These are phyloP conservation scores for Aspergillus amoenus DNA, from an alignment of 2,329 filamentous ascomycete genomes.

Conservation along the genomic window DNA sequence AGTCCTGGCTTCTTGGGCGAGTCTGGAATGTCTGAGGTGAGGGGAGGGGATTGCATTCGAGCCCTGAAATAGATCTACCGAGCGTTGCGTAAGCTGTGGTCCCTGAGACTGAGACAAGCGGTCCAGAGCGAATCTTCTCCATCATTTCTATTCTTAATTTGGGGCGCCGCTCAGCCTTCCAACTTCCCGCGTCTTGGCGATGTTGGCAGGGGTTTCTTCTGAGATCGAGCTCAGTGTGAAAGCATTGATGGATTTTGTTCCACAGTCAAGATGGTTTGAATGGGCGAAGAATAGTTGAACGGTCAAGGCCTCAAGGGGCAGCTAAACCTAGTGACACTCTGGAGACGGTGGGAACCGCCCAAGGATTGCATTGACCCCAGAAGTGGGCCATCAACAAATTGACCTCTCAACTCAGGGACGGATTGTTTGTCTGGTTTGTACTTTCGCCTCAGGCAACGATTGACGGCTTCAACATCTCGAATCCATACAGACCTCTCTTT, in stretches of 20 bases:
- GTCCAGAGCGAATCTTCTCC: constrained; percentile 1
- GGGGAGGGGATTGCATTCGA: constrained; percentile 1
- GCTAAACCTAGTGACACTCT: no score
- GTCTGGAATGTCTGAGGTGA: constrained; percentile 8
- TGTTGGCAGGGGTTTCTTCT: neutral
- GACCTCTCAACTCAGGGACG: neutral
- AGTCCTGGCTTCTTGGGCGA: constrained; percentile 4
- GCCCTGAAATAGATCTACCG: constrained; percentile 7
- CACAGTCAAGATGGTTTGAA: no score
- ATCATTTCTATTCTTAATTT: constrained; percentile 20
- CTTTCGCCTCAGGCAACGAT: neutral
- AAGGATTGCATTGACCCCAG: neutral
- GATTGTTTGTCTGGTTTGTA: constrained; percentile 11
- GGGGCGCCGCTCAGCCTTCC: constrained; percentile 2
- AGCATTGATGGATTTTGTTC: no score
- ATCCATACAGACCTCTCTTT: neutral
- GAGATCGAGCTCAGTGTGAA: neutral
- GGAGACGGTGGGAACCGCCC: no score
- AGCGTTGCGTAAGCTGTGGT: constrained; percentile 25
- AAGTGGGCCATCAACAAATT: neutral
- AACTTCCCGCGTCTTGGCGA: constrained; percentile 17
- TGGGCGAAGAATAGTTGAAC: no score
- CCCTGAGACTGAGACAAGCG: constrained; percentile 10
- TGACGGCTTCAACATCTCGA: neutral
- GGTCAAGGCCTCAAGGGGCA: no score